These are phyloP conservation scores for Cyphellophora europaea DNA, from an alignment of 2,329 filamentous ascomycete species.

Conservation along the genomic window DNA sequence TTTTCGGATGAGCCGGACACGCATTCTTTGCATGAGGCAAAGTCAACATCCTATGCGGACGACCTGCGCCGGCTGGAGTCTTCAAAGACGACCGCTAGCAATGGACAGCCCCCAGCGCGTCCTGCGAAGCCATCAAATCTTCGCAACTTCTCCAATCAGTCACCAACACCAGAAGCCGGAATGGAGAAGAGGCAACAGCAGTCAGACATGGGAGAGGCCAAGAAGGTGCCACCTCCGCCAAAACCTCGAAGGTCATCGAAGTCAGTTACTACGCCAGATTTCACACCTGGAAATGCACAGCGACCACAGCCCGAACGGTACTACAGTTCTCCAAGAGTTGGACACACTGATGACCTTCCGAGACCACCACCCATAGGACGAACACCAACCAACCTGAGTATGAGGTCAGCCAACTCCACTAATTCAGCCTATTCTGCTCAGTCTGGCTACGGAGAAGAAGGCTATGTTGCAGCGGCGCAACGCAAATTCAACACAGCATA, in stretches of 20 bases:
- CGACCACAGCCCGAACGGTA: constrained; percentile 3
- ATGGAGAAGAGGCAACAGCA: constrained; percentile 9
- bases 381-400: constrained; percentile 8
- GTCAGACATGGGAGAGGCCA: constrained; percentile 6
- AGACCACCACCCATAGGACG: constrained; percentile 15
- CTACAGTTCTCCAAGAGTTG: background rate
- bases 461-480: constrained; percentile 17
- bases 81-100: background rate
- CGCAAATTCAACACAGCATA: constrained; percentile 15
- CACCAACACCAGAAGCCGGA: constrained; percentile 6
- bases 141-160: constrained; percentile 23
- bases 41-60: constrained; percentile 5
- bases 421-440: constrained; percentile 4
- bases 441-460: constrained; percentile 10
- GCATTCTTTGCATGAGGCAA: constrained; percentile 16
- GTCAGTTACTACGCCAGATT: background rate
- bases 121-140: constrained; percentile 35
- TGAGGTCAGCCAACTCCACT: constrained; percentile 5
- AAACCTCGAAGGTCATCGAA: constrained; percentile 23
- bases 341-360: background rate
- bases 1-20: constrained; percentile 25
- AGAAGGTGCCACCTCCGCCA: constrained; percentile 28
- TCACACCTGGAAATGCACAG: constrained; percentile 2
- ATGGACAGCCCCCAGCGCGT: constrained; percentile 21
- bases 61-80: constrained; percentile 10